Conservation (phyloP, 1,284 basidiomycete species). For the Tylopilus orsonianus region DNA sequence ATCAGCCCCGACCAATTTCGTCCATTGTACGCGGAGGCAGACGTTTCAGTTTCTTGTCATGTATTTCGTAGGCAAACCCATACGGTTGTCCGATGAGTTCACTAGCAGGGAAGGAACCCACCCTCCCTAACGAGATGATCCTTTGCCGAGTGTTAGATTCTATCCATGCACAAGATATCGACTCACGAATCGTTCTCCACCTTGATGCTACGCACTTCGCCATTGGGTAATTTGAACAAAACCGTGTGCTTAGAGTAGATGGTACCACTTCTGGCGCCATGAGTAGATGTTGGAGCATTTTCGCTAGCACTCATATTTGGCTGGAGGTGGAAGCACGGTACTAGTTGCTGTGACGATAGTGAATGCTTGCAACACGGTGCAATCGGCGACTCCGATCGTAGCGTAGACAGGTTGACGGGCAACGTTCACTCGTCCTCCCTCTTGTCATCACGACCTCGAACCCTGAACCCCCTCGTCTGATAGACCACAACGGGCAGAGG, state of each 20-base stretch:
- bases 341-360: no score
- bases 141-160: slow-evolving; percentile 39
- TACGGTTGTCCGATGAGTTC: slow-evolving; percentile 73
- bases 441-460: slow-evolving; percentile 10
- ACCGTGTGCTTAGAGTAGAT: slow-evolving; percentile 66
- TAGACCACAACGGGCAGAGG: slow-evolving; percentile 2
- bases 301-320: slow-evolving; percentile 16
- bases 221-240: slow-evolving; percentile 66
- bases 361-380: neutral
- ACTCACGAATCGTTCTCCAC: slow-evolving; percentile 66
- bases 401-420: neutral
- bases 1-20: slow-evolving; percentile 62
- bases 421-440: neutral
- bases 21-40: slow-evolving; percentile 63
- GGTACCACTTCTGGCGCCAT: slow-evolving; percentile 27
- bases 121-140: slow-evolving; percentile 65
- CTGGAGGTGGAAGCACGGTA: neutral
- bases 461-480: neutral
- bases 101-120: slow-evolving; percentile 69
- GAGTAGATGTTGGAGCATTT: slow-evolving; percentile 3
- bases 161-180: neutral
- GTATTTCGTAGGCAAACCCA: slow-evolving; percentile 77
- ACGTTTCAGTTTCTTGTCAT: slow-evolving; percentile 61
- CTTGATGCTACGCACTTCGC: slow-evolving; percentile 66
- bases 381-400: neutral